Percentiles rank a stretch among this genome's conserved stretches.
Conservation (phyloP, 1,284 basidiomycete genomes). For the Naganishia cerealis region DNA sequence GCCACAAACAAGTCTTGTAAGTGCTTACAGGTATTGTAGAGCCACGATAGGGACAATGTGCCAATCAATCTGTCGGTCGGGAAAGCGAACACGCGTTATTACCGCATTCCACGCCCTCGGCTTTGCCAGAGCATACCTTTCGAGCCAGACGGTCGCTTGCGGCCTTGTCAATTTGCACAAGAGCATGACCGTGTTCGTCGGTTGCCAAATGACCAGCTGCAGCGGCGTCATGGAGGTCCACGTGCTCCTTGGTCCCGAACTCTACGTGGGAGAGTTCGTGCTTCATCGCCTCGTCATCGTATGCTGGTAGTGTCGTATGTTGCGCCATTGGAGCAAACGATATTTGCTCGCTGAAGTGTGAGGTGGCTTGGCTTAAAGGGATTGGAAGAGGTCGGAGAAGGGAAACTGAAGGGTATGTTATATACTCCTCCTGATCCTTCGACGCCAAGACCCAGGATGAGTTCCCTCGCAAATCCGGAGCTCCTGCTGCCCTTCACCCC, state of each 20-base stretch:
- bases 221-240: slow-evolving; percentile 30
- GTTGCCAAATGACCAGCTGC: slow-evolving; percentile 21
- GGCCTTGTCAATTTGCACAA: slow-evolving; percentile 28
- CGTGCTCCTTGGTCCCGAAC: slow-evolving; percentile 1
- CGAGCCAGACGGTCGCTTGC: slow-evolving; percentile 28
- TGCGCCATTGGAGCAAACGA: slow-evolving; percentile 6
- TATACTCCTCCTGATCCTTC: not conserved
- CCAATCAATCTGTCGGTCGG: slow-evolving; percentile 21
- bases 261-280: slow-evolving; percentile 15
- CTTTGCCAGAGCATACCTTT: slow-evolving; percentile 23
- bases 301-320: slow-evolving; percentile 1
- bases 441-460: no score
- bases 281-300: slow-evolving; percentile 12
- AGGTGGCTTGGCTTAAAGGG: not conserved
- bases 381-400: not conserved
- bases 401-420: not conserved
- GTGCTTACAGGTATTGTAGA: slow-evolving; percentile 15
- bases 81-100: not conserved
- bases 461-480: no score
- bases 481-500: no score
- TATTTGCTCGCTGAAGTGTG: not conserved
- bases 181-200: slow-evolving; percentile 20
- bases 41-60: slow-evolving; percentile 27
- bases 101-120: not conserved
- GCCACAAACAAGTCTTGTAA: not conserved